Evolutionary conservation across 371 early-diverging fungal species (phyloP).

Genomic region (Mortierella sp.): DNA sequence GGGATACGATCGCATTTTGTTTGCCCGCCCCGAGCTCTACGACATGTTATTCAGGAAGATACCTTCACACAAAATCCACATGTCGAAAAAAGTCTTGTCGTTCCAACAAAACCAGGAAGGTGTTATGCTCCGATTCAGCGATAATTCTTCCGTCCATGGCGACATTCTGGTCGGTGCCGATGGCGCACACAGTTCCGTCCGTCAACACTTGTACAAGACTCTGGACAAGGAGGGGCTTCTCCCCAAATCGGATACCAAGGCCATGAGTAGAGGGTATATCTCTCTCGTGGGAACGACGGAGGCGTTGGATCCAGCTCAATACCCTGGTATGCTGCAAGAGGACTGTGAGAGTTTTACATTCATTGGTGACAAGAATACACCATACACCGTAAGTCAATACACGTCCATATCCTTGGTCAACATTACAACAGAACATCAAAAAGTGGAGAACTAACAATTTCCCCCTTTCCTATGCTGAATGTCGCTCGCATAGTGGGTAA

Average conservation of each 20-base stretch:
- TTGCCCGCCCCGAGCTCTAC: slow-evolving; percentile 20
- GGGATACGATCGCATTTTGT: slow-evolving; percentile 15
- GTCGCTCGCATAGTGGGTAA: slow-evolving; percentile 14
- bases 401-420: neutral
- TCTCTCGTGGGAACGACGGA: slow-evolving; percentile 27
- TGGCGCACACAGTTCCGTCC: slow-evolving; percentile 20
- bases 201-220: slow-evolving; percentile 17
- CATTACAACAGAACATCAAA: neutral
- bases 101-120: slow-evolving; percentile 12
- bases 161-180: slow-evolving; percentile 23
- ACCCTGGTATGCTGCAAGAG: slow-evolving; percentile 12
- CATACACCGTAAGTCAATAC: neutral
- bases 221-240: slow-evolving; percentile 7
- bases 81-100: slow-evolving; percentile 5
- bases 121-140: slow-evolving; percentile 6
- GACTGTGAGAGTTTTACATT: neutral
- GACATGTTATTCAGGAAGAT: slow-evolving; percentile 13
- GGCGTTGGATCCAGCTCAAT: slow-evolving; percentile 18
- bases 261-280: neutral
- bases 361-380: slow-evolving; percentile 12
- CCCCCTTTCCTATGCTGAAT: neutral
- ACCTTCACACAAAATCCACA: slow-evolving; percentile 13
- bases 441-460: too few relatives aligned
- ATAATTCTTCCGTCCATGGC: slow-evolving; percentile 18
- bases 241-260: slow-evolving; percentile 12